Conservation (phyloP, 306 rosid genomes). For the Cicer judaicum region DNA sequence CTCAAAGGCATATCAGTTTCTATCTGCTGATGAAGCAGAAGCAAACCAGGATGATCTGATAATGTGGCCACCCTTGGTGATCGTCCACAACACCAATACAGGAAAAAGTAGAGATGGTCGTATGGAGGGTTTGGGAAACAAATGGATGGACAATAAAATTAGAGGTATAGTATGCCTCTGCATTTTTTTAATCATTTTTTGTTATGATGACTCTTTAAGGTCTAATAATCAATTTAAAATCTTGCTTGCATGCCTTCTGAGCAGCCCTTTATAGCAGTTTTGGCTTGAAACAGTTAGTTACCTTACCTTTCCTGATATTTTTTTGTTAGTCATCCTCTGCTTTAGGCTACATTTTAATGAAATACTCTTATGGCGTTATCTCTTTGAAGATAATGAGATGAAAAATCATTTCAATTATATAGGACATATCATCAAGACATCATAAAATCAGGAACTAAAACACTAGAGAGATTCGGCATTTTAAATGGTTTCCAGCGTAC, state of each 20-base stretch:
- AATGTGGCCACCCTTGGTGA: conserved; percentile 99
- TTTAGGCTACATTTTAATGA: conserved; percentile 35
- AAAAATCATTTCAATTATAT: conserved; percentile 38
- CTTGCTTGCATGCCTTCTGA: conserved; percentile 36
- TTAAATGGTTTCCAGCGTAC: conserved; percentile 20
- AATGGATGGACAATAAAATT: conserved; percentile 86
- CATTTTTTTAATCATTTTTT: conserved; percentile 51
- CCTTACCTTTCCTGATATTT: conserved; percentile 34
- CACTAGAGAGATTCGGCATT: conserved; percentile 6
- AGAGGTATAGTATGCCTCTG: conserved; percentile 78
- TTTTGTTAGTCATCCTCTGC: conserved; percentile 16
- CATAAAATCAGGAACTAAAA: conserved; percentile 36
- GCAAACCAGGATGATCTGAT: conserved; percentile 90
- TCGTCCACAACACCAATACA: conserved; percentile 87
- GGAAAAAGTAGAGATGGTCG: conserved; percentile 95
- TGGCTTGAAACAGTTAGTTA: conserved; percentile 24
- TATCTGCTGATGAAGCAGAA: conserved; percentile 92
- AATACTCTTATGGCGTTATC: conserved; percentile 34
- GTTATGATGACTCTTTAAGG: conserved; percentile 40
- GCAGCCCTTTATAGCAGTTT: conserved; percentile 34
- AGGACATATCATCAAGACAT: not conserved
- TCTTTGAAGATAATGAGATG: conserved; percentile 28
- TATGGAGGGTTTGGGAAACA: conserved; percentile 99
- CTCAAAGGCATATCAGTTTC: conserved; percentile 80
- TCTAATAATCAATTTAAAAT: conserved; percentile 40